Percentiles rank a stretch among this genome's conserved stretches.
These are phyloP conservation scores for Suillus discolor DNA, from an alignment of 768 basidiomycete genomes.

Conservation along the genomic window DNA sequence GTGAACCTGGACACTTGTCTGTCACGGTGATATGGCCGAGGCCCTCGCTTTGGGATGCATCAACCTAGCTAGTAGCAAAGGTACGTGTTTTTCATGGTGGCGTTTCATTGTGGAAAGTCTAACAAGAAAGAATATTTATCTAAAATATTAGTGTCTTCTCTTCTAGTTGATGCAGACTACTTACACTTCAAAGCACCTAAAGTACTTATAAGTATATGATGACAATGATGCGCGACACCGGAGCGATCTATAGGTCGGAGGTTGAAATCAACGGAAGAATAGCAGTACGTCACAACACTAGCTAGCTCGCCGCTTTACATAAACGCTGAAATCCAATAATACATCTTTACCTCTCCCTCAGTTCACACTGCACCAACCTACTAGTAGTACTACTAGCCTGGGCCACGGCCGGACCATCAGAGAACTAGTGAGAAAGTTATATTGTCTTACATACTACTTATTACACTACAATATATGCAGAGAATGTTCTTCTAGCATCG, in stretches of 20 bases:
- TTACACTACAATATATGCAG: too few relatives aligned
- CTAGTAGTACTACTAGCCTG: too few relatives aligned
- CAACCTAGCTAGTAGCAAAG: slow-evolving; percentile 41
- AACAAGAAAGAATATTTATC: slow-evolving; percentile 40
- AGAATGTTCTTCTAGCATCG: too few relatives aligned
- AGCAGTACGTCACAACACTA: neutral
- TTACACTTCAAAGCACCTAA: neutral
- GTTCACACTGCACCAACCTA: neutral
- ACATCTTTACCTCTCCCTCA: neutral
- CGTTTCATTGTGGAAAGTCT: slow-evolving; percentile 55
- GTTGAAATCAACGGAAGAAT: neutral
- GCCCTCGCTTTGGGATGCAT: neutral
- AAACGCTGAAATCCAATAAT: neutral
- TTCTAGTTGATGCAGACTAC: neutral
- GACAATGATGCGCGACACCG: too few relatives aligned
- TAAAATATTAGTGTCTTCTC: neutral
- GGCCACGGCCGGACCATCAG: too few relatives aligned
- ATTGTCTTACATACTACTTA: too few relatives aligned
- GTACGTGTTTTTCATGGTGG: slow-evolving; percentile 52
- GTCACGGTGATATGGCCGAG: slow-evolving; percentile 37
- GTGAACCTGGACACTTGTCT: slow-evolving; percentile 49
- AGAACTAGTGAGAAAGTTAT: too few relatives aligned
- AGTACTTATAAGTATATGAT: too few relatives aligned
- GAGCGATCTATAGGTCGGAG: neutral
- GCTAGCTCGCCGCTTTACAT: too few relatives aligned